Base-by-base conservation (phyloP, 106 monocot genomes). In the Dendrobium huoshanense region DNA sequence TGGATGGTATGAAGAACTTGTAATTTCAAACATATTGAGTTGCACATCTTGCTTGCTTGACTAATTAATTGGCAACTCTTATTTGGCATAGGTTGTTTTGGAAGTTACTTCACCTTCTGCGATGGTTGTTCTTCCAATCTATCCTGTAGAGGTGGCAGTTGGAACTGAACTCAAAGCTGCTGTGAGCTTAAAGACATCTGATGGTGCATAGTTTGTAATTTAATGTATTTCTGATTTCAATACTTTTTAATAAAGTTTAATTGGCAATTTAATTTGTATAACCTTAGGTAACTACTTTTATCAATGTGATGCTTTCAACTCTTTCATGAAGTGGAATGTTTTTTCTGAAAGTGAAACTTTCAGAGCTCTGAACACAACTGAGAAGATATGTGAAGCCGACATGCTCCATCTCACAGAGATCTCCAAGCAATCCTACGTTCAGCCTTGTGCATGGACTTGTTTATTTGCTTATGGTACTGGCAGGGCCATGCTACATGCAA, bases 291-390 rank as follows among this genome's bases (percentile, higher is more conserved):
- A 82, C 11, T 83, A 81, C 78, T 99, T 78, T 65, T 72, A 83
- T 67, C 88, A 79, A 82, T 99, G 99, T 80, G 91, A 99, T 87
- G 82, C 89, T 78, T 91, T 99, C 80, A 85, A 77, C 84, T 83
- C 86, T 54, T 78, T 81, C 55, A 81, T 95, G 9, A 86, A 72
- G 54, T 99, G 99, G 99, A 91, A 87, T 67, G 75, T 99, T 67
- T 70, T 87, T 73, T 90, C 93, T 87, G 90, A 87, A 82, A 87
- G 44, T 43, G 88, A 91, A 79, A 79, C 86, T 58, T 99, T 99
- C 79, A 81, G 82, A 77, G 77, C 91, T 76, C 7, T 86, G 10
- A 85, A 85, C 72, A 84, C 72, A 80, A 74, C 83, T 18, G 79
- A 16, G 54, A 78, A 72, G 27, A 42, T 48, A 25, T 86, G 19